A percentile compares a stretch with the other conserved stretches of the same genome.
phyloP scores from a whole-genome alignment of 1,284 basidiomycete species.

The Ganoderma multipileum region DNA sequence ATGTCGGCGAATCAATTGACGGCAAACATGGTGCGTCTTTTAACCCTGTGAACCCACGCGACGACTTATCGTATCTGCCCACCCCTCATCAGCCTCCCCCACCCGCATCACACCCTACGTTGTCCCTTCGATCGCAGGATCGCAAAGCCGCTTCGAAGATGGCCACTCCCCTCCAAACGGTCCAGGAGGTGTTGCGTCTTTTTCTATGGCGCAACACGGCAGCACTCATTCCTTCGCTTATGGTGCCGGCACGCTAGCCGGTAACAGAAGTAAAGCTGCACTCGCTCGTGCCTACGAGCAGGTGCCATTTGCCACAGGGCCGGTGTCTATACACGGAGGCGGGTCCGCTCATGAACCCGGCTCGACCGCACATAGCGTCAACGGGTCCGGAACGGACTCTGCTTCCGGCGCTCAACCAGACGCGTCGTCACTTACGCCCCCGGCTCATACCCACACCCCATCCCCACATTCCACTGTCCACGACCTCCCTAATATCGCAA shows the following conservation, averaged over 20 bases:
- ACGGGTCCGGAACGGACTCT: background rate
- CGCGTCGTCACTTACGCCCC: background rate
- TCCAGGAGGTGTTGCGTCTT: background rate
- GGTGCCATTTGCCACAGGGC: background rate
- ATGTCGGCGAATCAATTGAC: background rate
- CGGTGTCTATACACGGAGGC: background rate
- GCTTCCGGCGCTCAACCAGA: background rate
- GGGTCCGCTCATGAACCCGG: background rate
- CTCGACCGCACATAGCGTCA: conserved; percentile 4
- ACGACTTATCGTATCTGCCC: background rate
- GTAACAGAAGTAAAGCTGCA: background rate
- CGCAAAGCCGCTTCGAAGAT: conserved; percentile 12
- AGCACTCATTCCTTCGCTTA: conserved; percentile 11
- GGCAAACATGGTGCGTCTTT: conserved; percentile 3
- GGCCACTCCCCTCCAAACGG: background rate
- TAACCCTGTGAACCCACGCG: background rate
- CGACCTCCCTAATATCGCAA: conserved; percentile 1
- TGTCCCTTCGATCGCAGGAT: conserved; percentile 5
- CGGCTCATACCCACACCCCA: conserved; percentile 7
- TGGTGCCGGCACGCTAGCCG: background rate
- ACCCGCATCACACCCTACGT: conserved; percentile 19
- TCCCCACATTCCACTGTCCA: conserved; percentile 8
- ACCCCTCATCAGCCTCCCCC: background rate
- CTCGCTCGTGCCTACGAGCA: background rate
- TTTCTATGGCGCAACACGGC: conserved; percentile 3